Evolutionary conservation across 1,284 basidiomycete genomes (phyloP), one percentile per base, ranked within the genome.

Genomic region (Fistulina hepatica): DNA sequence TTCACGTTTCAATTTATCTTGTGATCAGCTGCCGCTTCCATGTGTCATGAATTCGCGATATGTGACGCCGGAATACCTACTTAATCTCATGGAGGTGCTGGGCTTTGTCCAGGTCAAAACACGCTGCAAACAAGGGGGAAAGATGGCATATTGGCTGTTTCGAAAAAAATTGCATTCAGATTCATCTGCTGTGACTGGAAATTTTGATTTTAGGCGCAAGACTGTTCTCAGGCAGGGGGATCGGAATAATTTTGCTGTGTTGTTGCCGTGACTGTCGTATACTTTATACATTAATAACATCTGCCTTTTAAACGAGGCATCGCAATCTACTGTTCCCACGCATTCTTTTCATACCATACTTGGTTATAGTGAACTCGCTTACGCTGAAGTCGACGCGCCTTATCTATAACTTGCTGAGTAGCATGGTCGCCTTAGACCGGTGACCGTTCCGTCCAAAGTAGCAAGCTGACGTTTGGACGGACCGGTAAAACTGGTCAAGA

Each of bases 1-100:
- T 16, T 11, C 3, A 2, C 19, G 28, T 17, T 26, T 41, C 17
- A 42, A 4, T 24, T 42, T 27, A 33, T 33, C 22, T 31, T 21
- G 33, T n/a, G n/a, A n/a, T n/a, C 40, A 84, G 81, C 71, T 93
- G 3, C 89, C 89, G 1, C 61, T 81, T 11, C 79, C 89, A 3
- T 93, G 89, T 51, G 66, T 92, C 16, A 55, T 65, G 17, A 93
- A 92, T 53, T 92, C 89, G 3, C 73, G 89, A 5, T 92, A 91
- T 53, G 57, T 84, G 42, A 73, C 78, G 3, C 60, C 68, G 12
- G 67, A 73, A 10, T 69, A 69, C 30, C 65, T 90, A 6, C 56
- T 58, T 19, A 52, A 53, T 1, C 57, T 92, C 20, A 78, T 90
- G 75, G 44, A 51, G 0, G 50, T 57, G 3, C 52, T 90, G 1